Evolutionary conservation across 2,329 filamentous ascomycete genomes (phyloP), one percentile per base, ranked within the genome.

Genomic region (Sporothrix variecibatus): DNA sequence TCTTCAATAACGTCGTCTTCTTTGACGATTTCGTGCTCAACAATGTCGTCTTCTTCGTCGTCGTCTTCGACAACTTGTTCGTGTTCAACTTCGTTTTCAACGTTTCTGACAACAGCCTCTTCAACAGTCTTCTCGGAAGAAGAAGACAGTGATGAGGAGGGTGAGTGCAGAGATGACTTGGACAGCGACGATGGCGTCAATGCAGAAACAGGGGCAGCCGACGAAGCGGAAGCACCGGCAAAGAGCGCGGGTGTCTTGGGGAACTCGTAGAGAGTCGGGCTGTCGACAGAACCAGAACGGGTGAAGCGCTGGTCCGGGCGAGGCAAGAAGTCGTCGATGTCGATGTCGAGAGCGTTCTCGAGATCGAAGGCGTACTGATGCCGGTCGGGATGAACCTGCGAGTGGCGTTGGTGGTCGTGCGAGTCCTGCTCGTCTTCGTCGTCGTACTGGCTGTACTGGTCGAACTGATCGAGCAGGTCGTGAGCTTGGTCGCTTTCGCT

Each of bases 211-310:
- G 68, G 60, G 3, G 62, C 60, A 40, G 17, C 34, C 40, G 73
- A 53, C 23, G 43, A 38, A 43, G 11, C 8, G 20, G 62, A 34
- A 17, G 17, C 34, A 67, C n/a, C 38, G 3, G 62, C 62, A 69
- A 53, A 62, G 23, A 60, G 53, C 15, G 34, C 34, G 23, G 51
- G 7, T 5, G 72, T 49, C 58, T 62, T 64, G 70, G 86, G 86
- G 78, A 88, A 89, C 78, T 89, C 87, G 85, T 91, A 90, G 68
- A 91, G 82, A 43, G 88, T 90, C 75, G 88, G 89, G 79, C 88
- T 90, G 80, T 91, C 88, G 72, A 89, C 80, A 17, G 88, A 87
- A 77, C 82, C 87, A 43, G 86, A 85, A 75, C 88, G 84, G n/a
- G 84, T 84, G 79, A 88, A 89, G 69, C 88, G 82, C 75, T 86